A percentile compares a stretch with the other conserved stretches of the same genome.
Evolutionary conservation across 257 asterid genomes (phyloP).

Genomic region (Voacanga thouarsii): DNA sequence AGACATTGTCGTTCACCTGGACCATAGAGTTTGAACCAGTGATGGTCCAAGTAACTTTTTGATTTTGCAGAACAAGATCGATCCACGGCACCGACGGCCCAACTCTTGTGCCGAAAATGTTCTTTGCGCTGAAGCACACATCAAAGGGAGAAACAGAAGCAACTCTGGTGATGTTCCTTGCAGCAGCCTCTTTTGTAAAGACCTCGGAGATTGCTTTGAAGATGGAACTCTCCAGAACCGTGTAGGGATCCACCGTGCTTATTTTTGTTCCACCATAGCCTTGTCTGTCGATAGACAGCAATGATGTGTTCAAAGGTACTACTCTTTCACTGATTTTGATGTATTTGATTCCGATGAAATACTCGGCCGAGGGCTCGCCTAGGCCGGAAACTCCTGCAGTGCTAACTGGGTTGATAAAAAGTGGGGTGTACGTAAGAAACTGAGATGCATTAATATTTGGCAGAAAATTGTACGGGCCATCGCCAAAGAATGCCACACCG

Average conservation of each 20-base stretch:
- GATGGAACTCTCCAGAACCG: constrained; percentile 48
- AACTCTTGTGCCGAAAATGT: constrained; percentile 38
- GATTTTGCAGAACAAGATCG: constrained; percentile 47
- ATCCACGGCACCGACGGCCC: constrained; percentile 54
- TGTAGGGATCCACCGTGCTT: constrained; percentile 37
- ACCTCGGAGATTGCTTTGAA: constrained; percentile 18
- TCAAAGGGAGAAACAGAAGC: constrained; percentile 46
- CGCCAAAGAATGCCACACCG: constrained; percentile 16
- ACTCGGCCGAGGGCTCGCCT: constrained; percentile 12
- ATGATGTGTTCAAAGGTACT: constrained; percentile 13
- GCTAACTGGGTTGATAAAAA: constrained; percentile 16
- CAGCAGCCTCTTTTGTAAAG: constrained; percentile 35
- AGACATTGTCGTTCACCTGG: constrained; percentile 33
- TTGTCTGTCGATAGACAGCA: constrained; percentile 10
- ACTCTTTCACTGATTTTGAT: constrained; percentile 8
- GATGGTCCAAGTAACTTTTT: constrained; percentile 49
- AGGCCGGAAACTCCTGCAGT: constrained; percentile 1
- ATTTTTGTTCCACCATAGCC: constrained; percentile 27
- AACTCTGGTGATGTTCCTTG: constrained; percentile 30
- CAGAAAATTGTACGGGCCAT: constrained; percentile 14
- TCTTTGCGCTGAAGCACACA: constrained; percentile 44
- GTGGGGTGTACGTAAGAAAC: constrained; percentile 18
- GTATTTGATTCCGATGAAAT: constrained; percentile 20
- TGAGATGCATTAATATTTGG: constrained; percentile 10
- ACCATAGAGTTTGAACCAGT: constrained; percentile 66